phyloP scores from a whole-genome alignment of 768 basidiomycete genomes.

The Lactarius deliciosus region DNA sequence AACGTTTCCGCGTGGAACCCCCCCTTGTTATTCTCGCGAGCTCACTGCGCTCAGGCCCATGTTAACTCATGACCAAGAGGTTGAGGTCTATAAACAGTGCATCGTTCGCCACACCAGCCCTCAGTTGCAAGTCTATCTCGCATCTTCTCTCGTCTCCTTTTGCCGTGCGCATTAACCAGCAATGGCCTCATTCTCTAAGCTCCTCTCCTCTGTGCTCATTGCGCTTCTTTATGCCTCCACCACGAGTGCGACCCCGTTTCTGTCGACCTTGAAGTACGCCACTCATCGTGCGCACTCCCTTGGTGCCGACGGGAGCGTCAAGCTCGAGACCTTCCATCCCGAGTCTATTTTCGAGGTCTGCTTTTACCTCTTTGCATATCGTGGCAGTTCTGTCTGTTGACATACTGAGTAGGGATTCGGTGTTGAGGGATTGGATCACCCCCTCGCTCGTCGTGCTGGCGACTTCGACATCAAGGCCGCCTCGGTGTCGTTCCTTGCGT shows the following conservation, averaged over 20 bases:
- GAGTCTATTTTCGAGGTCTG: slow-evolving; percentile 33
- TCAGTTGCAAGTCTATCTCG: neutral
- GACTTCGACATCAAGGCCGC: slow-evolving; percentile 31
- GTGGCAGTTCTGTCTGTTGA: neutral
- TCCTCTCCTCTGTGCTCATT: slow-evolving; percentile 31
- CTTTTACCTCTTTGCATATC: slow-evolving; percentile 6
- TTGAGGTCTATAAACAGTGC: neutral
- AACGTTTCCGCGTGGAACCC: neutral
- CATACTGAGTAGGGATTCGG: slow-evolving; percentile 32
- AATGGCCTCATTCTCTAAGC: slow-evolving; percentile 30
- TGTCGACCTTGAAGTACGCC: slow-evolving; percentile 29
- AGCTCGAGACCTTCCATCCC: slow-evolving; percentile 34
- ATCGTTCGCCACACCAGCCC: neutral
- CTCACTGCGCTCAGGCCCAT: too few relatives aligned
- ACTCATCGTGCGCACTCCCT: slow-evolving; percentile 31
- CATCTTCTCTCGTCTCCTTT: neutral
- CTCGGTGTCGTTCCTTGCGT: slow-evolving; percentile 31
- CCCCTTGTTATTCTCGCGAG: neutral
- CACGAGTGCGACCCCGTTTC: slow-evolving; percentile 29
- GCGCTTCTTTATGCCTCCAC: slow-evolving; percentile 31
- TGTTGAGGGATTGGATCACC: slow-evolving; percentile 25
- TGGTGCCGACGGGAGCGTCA: slow-evolving; percentile 21
- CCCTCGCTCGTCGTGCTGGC: slow-evolving; percentile 30
- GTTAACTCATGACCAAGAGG: neutral
- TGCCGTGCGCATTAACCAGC: neutral